Conservation (phyloP, 805 yeast genomes). For the Kurtzmaniella fragi region DNA sequence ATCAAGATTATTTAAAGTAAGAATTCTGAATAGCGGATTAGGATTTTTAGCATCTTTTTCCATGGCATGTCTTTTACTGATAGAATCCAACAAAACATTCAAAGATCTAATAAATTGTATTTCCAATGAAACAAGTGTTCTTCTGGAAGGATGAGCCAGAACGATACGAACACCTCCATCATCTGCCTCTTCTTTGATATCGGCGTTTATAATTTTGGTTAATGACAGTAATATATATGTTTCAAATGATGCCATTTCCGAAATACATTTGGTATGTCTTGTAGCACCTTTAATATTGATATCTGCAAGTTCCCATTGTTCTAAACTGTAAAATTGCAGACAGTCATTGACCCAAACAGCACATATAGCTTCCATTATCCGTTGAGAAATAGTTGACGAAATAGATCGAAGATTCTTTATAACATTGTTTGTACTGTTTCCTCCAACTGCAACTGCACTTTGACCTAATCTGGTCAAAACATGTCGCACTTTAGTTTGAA, state of each 20-base stretch:
- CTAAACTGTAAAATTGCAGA: constrained; percentile 39
- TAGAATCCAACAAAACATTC: constrained; percentile 35
- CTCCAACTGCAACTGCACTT: constrained; percentile 27
- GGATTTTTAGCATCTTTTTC: constrained; percentile 20
- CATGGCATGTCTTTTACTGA: constrained; percentile 33
- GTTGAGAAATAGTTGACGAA: constrained; percentile 29
- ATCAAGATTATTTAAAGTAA: constrained; percentile 42
- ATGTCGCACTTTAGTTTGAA: constrained; percentile 21
- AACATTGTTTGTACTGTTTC: constrained; percentile 31
- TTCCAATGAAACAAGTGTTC: constrained; percentile 36
- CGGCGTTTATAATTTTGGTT: constrained; percentile 16
- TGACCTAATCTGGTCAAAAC: constrained; percentile 29
- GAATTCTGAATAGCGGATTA: constrained; percentile 29
- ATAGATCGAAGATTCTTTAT: constrained; percentile 30
- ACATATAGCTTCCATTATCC: constrained; percentile 36
- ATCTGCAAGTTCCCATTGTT: constrained; percentile 28
- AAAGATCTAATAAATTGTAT: constrained; percentile 42
- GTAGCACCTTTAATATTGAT: constrained; percentile 8
- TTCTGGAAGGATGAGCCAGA: constrained; percentile 33
- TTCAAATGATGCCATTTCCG: constrained; percentile 32
- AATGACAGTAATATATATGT: constrained; percentile 19
- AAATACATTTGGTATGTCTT: constrained; percentile 29
- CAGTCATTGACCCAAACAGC: constrained; percentile 43
- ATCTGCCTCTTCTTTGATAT: constrained; percentile 15
- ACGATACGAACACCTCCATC: constrained; percentile 30